These are phyloP conservation scores for Eucalyptus melliodora DNA, from an alignment of 345 rosid genomes.

Conservation along the genomic window DNA sequence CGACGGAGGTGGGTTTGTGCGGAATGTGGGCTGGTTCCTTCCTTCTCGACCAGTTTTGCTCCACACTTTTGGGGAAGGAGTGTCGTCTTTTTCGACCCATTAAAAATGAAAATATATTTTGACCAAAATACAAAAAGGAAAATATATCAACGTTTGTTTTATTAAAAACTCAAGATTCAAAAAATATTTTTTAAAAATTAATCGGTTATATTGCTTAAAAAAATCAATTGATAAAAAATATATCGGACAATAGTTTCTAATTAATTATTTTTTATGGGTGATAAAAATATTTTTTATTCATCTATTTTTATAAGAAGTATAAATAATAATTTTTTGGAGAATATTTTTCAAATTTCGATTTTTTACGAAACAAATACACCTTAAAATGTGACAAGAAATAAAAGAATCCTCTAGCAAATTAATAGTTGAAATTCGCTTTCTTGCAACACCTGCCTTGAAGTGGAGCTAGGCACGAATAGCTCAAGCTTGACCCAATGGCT, in stretches of 20 bases:
- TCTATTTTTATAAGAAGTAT: fast-evolving
- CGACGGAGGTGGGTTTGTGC: not conserved
- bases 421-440: not conserved
- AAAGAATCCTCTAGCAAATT: not conserved
- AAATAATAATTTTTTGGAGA: fast-evolving
- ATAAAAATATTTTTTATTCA: no score
- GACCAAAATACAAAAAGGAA: not conserved
- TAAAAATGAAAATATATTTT: not conserved
- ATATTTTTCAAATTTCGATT: no score
- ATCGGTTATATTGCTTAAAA: not conserved
- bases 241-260: not conserved
- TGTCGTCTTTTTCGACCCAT: not conserved
- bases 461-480: not conserved
- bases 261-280: not conserved
- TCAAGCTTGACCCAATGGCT: not conserved
- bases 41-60: not conserved
- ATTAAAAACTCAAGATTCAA: no score
- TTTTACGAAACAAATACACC: no score
- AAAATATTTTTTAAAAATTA: no score
- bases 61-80: not conserved
- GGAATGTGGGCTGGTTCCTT: not conserved
- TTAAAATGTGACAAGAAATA: not conserved
- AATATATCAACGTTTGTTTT: not conserved
- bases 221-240: not conserved
- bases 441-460: not conserved